A percentile compares a stretch with the other conserved stretches of the same genome.
Evolutionary conservation across 768 basidiomycete genomes (phyloP).

Genomic region (Boletus fagicola): DNA sequence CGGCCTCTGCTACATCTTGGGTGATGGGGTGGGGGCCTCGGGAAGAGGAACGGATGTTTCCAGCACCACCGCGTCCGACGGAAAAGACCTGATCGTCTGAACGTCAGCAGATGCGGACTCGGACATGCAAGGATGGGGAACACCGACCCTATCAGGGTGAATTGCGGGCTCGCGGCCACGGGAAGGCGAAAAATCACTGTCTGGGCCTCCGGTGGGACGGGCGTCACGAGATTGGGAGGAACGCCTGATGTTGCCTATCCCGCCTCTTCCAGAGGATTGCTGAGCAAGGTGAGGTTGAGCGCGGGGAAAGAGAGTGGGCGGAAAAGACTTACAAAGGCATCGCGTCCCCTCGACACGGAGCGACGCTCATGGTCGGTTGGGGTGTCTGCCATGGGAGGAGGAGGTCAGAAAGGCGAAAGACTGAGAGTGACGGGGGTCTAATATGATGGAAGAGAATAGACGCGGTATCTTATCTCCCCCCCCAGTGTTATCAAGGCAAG

Average conservation of each 20-base stretch:
- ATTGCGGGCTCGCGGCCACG: constrained; percentile 55
- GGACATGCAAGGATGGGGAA: background rate
- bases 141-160: constrained; percentile 38
- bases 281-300: constrained; percentile 16
- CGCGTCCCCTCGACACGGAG: constrained; percentile 59
- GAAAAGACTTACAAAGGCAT: constrained; percentile 47
- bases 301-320: background rate
- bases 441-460: background rate
- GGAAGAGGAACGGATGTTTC: constrained; percentile 82
- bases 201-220: constrained; percentile 44
- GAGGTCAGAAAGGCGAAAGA: background rate
- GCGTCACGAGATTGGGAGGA: constrained; percentile 46
- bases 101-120: background rate
- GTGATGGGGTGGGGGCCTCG: constrained; percentile 42
- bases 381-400: constrained; percentile 26
- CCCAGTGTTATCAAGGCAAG: constrained; percentile 3
- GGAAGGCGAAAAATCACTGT: constrained; percentile 50
- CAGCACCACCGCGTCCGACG: constrained; percentile 77
- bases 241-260: constrained; percentile 62
- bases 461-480: constrained; percentile 15
- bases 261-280: constrained; percentile 66
- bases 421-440: background rate
- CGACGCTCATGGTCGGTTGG: constrained; percentile 32
- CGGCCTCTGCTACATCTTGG: constrained; percentile 34
- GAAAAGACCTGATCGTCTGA: constrained; percentile 34